Base-by-base conservation (phyloP, 1,139 yeast species). In the Sugiyamaella novakii region DNA sequence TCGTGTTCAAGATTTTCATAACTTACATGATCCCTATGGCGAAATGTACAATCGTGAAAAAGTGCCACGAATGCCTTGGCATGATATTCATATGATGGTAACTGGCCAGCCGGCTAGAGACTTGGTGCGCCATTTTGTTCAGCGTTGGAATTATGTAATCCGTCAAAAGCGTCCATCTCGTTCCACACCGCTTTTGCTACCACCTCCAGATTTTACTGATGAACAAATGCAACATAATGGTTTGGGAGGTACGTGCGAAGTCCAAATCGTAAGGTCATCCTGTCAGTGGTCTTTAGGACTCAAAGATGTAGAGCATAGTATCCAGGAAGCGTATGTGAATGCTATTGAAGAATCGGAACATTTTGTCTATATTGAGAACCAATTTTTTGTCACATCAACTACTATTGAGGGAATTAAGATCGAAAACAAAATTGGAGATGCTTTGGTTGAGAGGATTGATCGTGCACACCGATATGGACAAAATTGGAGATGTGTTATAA, bases 21-120 rank as follows among this genome's bases (percentile, higher is more conserved):
- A 77, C 1, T 74, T 94, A 52, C 89, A 91, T 56, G 81, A 81
- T 56, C 98, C 98, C 1, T 89, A 84, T 62, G 95, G 87, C 43
- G 87, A 89, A 18, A 85, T 92, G 95, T 89, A 89, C 64, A 95
- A 94, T 66, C 78, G 99, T 55, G 73, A 79, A 27, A 69, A 69
- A 18, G 78, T 80, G 12, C 98, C 98, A 2, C 78, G 99, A 61
- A 94, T 94, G 99, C 98, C 98, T 5, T 94, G 98, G 99, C 99
- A 94, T 67, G 99, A 94, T 74, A 87, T 94, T 40, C 98, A 92
- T 62, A 92, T 91, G 95, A 81, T 89, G 71, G 83, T 95, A 2
- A 80, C 91, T 7, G 99, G 99, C n/a, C 95, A 91, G 61, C 82
- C 91, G 5, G 98, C 98, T 0, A 76, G 98, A 53, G 99, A 94